Conservation (phyloP, 768 basidiomycete genomes). For the Tulasnella calospora region DNA sequence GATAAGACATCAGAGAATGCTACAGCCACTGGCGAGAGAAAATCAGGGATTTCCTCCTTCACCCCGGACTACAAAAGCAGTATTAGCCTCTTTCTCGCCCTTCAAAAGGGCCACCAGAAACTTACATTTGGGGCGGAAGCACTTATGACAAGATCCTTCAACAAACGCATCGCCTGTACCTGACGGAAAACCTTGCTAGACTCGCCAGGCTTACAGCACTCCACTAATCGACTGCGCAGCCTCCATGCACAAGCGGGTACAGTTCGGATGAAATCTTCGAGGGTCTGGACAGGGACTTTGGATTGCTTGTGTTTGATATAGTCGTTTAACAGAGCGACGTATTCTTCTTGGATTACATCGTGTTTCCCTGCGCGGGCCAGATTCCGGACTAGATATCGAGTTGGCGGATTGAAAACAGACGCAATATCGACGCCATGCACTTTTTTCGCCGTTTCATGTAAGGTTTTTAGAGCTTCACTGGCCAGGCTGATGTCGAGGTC, state of each 20-base stretch:
- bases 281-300: constrained; percentile 63
- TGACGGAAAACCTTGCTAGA: constrained; percentile 74
- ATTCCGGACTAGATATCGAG: constrained; percentile 61
- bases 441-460: constrained; percentile 71
- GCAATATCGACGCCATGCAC: constrained; percentile 58
- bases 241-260: constrained; percentile 62
- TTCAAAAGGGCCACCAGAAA: neutral
- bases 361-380: constrained; percentile 41
- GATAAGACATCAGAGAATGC: neutral
- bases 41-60: neutral
- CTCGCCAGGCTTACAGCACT: constrained; percentile 44
- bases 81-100: neutral
- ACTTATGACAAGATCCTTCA: constrained; percentile 52
- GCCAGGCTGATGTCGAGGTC: constrained; percentile 45
- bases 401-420: constrained; percentile 61
- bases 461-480: constrained; percentile 49
- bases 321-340: constrained; percentile 63
- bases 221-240: constrained; percentile 56
- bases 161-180: constrained; percentile 66
- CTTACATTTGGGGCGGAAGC: neutral
- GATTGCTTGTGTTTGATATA: constrained; percentile 80
- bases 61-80: neutral
- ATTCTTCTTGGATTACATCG: constrained; percentile 49
- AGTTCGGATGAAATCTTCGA: constrained; percentile 70
- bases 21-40: neutral